Conservation (phyloP, 306 rosid species). For the Prunus persica region Prunus_persica_NCBIv2 NC_034009.1:38073501-38074000, state of each 20-base stretch:
- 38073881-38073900: conserved; percentile 39
- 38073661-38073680: conserved; percentile 17
- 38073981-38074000: conserved; percentile 26
- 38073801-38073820: conserved; percentile 38
- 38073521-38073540: not conserved
- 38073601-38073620: conserved; percentile 11
- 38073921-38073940: conserved; percentile 38
- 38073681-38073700: conserved; percentile 50
- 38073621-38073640: conserved; percentile 8
- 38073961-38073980: conserved; percentile 35
- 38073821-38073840: conserved; percentile 34
- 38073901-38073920: conserved; percentile 33
- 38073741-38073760: conserved; percentile 48
- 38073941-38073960: conserved; percentile 33
- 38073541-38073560: conserved; percentile 1
- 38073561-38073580: not conserved
- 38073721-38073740: conserved; percentile 49
- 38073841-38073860: conserved; percentile 42
- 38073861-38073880: conserved; percentile 41
- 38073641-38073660: not conserved
- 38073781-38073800: conserved; percentile 40
- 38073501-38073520: not conserved
- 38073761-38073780: conserved; percentile 50
- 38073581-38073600: conserved; percentile 7
- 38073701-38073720: conserved; percentile 50